These are phyloP conservation scores for Trichosporon faecale DNA, from an alignment of 1,284 basidiomycete genomes.

Conservation along the genomic window DNA sequence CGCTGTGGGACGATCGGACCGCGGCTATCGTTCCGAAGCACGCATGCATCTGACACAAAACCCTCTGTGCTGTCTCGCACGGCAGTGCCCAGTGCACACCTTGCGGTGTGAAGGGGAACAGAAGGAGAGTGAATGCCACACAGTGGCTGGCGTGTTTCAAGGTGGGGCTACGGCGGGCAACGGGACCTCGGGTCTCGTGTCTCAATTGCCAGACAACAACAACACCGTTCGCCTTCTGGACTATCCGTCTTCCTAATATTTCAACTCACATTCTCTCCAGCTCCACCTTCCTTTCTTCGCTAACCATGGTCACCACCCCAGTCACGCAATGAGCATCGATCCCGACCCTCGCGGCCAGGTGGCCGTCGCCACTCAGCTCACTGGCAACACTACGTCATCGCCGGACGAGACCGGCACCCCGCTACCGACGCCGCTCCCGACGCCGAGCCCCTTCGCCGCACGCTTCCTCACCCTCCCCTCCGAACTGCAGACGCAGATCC, in stretches of 20 bases:
- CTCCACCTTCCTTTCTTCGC: not conserved
- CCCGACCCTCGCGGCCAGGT: not conserved
- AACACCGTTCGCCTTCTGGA: not conserved
- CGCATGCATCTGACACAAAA: not conserved
- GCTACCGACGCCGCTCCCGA: not conserved
- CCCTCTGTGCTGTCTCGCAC: not conserved
- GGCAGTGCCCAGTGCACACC: not conserved
- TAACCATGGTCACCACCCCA: not conserved
- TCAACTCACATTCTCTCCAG: not conserved
- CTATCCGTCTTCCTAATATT: conserved; percentile 2
- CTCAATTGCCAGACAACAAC: not conserved
- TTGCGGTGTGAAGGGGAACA: not conserved
- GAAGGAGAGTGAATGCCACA: not conserved
- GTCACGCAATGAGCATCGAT: not conserved
- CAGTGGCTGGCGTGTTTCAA: not conserved
- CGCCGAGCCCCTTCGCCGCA: conserved; percentile 15
- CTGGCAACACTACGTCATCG: not conserved
- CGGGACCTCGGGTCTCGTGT: conserved; percentile 1
- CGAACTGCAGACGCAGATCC: conserved; percentile 30
- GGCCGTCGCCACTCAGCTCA: not conserved
- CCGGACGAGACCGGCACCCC: not conserved
- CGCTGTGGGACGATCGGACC: not conserved
- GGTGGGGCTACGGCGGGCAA: not conserved
- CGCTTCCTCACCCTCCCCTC: conserved; percentile 26
- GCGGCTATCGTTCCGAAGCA: not conserved